Conservation (phyloP, 352 stramenopile species). For the Pythium guiyangense region DNA sequence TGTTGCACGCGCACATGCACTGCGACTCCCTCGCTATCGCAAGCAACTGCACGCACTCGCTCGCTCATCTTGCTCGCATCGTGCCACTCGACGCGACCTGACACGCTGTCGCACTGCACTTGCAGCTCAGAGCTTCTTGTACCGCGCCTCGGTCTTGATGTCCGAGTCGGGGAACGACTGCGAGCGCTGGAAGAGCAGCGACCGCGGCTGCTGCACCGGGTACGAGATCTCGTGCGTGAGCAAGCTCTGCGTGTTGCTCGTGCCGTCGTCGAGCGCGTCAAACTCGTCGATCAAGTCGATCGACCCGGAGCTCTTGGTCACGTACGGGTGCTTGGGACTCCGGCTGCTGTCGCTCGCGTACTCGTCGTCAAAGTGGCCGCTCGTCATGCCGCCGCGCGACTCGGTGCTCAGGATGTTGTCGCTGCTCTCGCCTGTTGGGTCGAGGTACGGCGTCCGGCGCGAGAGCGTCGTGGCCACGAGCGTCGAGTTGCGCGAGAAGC, state of each 20-base stretch:
- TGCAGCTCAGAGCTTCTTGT: conserved; percentile 29
- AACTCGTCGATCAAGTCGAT: conserved; percentile 56
- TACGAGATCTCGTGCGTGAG: conserved; percentile 46
- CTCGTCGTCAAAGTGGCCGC: conserved; percentile 25
- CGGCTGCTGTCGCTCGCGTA: conserved; percentile 8
- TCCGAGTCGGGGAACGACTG: conserved; percentile 68
- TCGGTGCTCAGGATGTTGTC: conserved; percentile 1
- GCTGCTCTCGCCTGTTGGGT: conserved; percentile 1
- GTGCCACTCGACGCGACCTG: too few species aligned
- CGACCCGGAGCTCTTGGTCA: conserved; percentile 30
- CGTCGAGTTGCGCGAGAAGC: conserved; percentile 33
- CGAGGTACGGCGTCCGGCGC: conserved; percentile 9
- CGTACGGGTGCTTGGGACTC: conserved; percentile 16
- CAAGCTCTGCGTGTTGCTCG: conserved; percentile 24
- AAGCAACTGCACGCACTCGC: too few species aligned
- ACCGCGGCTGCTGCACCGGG: conserved; percentile 47
- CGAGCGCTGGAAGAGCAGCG: conserved; percentile 68
- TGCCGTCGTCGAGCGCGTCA: conserved; percentile 26
- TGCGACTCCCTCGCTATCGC: too few species aligned
- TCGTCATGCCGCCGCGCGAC: conserved; percentile 3
- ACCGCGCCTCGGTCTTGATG: conserved; percentile 57
- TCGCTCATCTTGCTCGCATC: too few species aligned
- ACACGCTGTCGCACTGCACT: too few species aligned
- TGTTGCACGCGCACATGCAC: too few species aligned
- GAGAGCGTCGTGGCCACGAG: conserved; percentile 1